phyloP scores from a whole-genome alignment of 1,284 basidiomycete genomes.

The Cystobasidiaceae sp. region DNA sequence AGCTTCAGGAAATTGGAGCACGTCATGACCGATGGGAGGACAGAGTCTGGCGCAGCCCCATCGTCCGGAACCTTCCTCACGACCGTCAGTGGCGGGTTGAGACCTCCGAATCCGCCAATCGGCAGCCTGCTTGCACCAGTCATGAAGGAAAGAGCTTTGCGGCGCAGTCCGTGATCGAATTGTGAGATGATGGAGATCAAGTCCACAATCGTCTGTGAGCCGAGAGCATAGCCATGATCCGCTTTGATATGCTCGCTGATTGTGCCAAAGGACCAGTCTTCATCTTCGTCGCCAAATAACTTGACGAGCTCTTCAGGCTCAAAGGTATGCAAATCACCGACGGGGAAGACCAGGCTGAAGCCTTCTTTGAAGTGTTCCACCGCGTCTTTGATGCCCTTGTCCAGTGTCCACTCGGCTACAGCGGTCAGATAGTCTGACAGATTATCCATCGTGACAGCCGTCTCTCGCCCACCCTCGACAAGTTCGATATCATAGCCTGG shows the following conservation, averaged over 20 bases:
- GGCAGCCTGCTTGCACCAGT: slow-evolving; percentile 91
- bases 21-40: slow-evolving; percentile 96
- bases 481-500: slow-evolving; percentile 87
- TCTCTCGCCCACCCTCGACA: slow-evolving; percentile 67
- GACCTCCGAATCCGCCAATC: slow-evolving; percentile 68
- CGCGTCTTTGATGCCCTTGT: slow-evolving; percentile 40
- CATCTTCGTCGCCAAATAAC: slow-evolving; percentile 89
- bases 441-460: slow-evolving; percentile 75
- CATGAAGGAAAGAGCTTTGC: slow-evolving; percentile 92
- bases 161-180: slow-evolving; percentile 66
- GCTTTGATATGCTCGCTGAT: slow-evolving; percentile 86
- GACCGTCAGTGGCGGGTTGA: slow-evolving; percentile 91
- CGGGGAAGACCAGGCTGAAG: slow-evolving; percentile 73
- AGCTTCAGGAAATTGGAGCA: slow-evolving; percentile 67
- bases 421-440: slow-evolving; percentile 79
- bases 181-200: slow-evolving; percentile 78
- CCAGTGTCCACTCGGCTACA: slow-evolving; percentile 46
- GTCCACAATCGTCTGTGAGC: slow-evolving; percentile 81
- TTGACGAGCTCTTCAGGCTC: slow-evolving; percentile 88
- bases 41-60: slow-evolving; percentile 71
- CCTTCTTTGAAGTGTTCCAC: slow-evolving; percentile 47
- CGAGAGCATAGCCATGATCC: slow-evolving; percentile 95
- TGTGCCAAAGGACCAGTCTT: slow-evolving; percentile 82
- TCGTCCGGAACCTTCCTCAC: slow-evolving; percentile 91
- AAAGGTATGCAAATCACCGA: slow-evolving; percentile 83